A percentile compares a stretch with the other conserved stretches of the same genome.
phyloP scores from a whole-genome alignment of 495 filamentous ascomycete genomes.

The Aspergillus coremiiformis region DNA sequence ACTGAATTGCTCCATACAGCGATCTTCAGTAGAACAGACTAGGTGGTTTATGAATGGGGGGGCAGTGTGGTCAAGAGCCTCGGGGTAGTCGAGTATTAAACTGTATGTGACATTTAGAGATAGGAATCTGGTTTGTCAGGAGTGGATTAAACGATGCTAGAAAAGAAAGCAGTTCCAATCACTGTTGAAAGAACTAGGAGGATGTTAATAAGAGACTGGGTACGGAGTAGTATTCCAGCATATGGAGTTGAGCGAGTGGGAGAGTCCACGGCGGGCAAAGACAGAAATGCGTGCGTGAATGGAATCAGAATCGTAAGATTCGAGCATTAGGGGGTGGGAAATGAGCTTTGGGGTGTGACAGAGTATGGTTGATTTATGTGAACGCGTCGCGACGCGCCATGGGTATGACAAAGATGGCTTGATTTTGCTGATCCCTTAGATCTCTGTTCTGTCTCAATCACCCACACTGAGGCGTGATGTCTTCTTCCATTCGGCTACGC shows the following conservation, averaged over 20 bases:
- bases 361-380: not conserved
- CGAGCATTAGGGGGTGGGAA: not conserved
- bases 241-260: too few relatives aligned
- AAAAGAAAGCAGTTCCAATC: not conserved
- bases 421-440: constrained; percentile 28
- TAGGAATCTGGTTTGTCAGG: not conserved
- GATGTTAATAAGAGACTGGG: constrained; percentile 14
- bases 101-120: too few relatives aligned
- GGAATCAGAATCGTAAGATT: too few relatives aligned
- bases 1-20: too few relatives aligned
- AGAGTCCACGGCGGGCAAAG: too few relatives aligned
- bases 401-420: not conserved
- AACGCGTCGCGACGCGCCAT: not conserved
- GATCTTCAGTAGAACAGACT: too few relatives aligned
- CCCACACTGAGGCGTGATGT: constrained; percentile 20
- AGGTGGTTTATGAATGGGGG: too few relatives aligned
- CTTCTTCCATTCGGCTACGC: constrained; percentile 29
- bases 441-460: constrained; percentile 47
- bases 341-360: not conserved
- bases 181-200: too few relatives aligned
- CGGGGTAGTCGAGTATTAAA: not conserved
- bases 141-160: not conserved
- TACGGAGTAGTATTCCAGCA: too few relatives aligned
- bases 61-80: too few relatives aligned
- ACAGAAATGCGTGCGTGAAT: too few relatives aligned